Evolutionary conservation across 2,329 filamentous ascomycete species (phyloP).

Genomic region (Clonostachys solani): DNA sequence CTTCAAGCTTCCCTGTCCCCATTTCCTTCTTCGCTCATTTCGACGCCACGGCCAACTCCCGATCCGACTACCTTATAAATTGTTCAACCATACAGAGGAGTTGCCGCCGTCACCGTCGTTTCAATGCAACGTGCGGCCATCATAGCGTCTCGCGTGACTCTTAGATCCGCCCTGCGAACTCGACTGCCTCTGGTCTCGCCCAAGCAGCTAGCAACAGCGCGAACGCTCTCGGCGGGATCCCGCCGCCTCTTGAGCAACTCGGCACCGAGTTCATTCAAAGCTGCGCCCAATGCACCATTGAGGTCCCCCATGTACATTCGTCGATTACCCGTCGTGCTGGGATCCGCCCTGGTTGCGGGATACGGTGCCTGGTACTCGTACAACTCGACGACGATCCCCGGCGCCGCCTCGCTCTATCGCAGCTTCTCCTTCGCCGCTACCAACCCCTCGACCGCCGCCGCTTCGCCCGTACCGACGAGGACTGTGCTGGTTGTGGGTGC

Average conservation of each 20-base stretch:
- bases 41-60: neutral
- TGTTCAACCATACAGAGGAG: neutral
- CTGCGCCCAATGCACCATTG: conserved; percentile 45
- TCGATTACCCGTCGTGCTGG: conserved; percentile 60
- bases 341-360: conserved; percentile 64
- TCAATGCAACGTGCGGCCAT: conserved; percentile 72
- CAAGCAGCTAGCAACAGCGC: no score
- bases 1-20: neutral
- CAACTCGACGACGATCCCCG: conserved; percentile 32
- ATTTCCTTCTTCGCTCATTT: neutral
- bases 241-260: conserved; percentile 17
- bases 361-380: conserved; percentile 76
- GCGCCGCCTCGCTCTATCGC: conserved; percentile 20
- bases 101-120: conserved; percentile 4
- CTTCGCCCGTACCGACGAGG: conserved; percentile 43
- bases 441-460: conserved; percentile 14
- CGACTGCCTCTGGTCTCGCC: no score
- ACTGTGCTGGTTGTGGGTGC: conserved; percentile 85
- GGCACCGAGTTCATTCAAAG: conserved; percentile 10
- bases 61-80: no score
- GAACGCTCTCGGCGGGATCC: neutral
- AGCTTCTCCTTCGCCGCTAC: conserved; percentile 35
- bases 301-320: conserved; percentile 74
- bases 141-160: conserved; percentile 64
- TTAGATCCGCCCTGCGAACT: conserved; percentile 37